These are phyloP conservation scores for Pyricularia sp. DNA, from an alignment of 2,329 filamentous ascomycete genomes.

Conservation along the genomic window DNA sequence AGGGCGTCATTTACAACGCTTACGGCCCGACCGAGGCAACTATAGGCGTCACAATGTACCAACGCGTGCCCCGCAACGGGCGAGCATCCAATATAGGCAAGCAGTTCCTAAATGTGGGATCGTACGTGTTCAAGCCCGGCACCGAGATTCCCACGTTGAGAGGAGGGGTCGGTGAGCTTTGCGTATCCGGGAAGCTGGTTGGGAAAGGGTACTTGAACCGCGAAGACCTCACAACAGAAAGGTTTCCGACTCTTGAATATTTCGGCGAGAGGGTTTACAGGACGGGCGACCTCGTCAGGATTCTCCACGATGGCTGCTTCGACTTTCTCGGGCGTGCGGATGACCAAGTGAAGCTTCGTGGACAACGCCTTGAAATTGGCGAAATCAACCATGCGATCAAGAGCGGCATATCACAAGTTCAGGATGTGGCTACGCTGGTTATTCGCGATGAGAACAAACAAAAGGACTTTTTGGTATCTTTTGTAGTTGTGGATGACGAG, in stretches of 20 bases:
- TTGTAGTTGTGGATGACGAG: slow-evolving; percentile 33
- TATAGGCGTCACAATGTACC: slow-evolving; percentile 83
- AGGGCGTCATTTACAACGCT: slow-evolving; percentile 77
- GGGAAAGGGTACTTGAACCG: slow-evolving; percentile 82
- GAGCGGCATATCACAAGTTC: slow-evolving; percentile 39
- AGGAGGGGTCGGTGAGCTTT: slow-evolving; percentile 77
- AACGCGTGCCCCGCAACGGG: slow-evolving; percentile 63
- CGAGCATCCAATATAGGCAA: slow-evolving; percentile 79
- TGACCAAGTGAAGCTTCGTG: slow-evolving; percentile 83
- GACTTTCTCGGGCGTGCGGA: slow-evolving; percentile 81
- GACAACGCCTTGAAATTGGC: slow-evolving; percentile 76
- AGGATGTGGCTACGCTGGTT: slow-evolving; percentile 67
- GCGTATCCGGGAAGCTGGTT: slow-evolving; percentile 74
- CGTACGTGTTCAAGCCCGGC: slow-evolving; percentile 59
- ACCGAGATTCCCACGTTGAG: slow-evolving; percentile 60
- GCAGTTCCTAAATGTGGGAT: slow-evolving; percentile 79
- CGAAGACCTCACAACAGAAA: slow-evolving; percentile 60
- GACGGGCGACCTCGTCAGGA: slow-evolving; percentile 76
- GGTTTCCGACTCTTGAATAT: slow-evolving; percentile 52
- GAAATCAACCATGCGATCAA: slow-evolving; percentile 83
- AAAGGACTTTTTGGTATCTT: slow-evolving; percentile 75
- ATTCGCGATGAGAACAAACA: slow-evolving; percentile 55
- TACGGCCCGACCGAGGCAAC: slow-evolving; percentile 89
- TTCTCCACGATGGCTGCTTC: slow-evolving; percentile 69
- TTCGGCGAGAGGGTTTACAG: slow-evolving; percentile 60